These are phyloP conservation scores for Zoysia matrella DNA, from an alignment of 202 grass and related monocot genomes.

Conservation along the genomic window DNA sequence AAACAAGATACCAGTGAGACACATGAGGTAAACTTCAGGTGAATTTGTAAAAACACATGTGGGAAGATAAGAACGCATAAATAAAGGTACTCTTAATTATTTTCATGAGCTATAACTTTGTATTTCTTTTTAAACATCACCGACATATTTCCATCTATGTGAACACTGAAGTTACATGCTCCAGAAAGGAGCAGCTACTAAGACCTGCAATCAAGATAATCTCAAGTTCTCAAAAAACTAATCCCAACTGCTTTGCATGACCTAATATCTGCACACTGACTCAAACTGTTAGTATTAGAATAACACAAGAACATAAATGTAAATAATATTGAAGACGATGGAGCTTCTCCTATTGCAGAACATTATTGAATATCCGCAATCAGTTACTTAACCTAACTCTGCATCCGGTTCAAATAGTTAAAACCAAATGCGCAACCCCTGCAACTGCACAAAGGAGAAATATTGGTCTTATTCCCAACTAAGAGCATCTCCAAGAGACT, in stretches of 20 bases:
- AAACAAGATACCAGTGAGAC: slow-evolving; percentile 14
- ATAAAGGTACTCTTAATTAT: not conserved
- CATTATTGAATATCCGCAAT: not conserved
- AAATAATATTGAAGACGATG: slow-evolving; percentile 21
- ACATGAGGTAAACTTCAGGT: slow-evolving; percentile 5
- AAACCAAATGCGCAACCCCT: slow-evolving; percentile 28
- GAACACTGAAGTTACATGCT: slow-evolving; percentile 24
- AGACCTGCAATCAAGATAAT: slow-evolving; percentile 40
- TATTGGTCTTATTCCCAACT: slow-evolving; percentile 15
- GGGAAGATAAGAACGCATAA: slow-evolving; percentile 9
- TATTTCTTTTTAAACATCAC: slow-evolving; percentile 17
- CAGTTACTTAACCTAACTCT: slow-evolving; percentile 39
- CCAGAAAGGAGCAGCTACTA: slow-evolving; percentile 34
- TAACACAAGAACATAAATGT: slow-evolving; percentile 18
- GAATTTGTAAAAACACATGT: slow-evolving; percentile 10
- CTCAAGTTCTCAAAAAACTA: slow-evolving; percentile 50
- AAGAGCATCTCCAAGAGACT: too few species aligned
- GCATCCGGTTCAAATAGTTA: slow-evolving; percentile 23
- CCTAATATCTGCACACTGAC: slow-evolving; percentile 73
- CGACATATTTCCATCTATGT: slow-evolving; percentile 42
- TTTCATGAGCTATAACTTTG: slow-evolving; percentile 23
- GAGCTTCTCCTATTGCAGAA: slow-evolving; percentile 11
- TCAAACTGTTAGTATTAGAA: slow-evolving; percentile 64
- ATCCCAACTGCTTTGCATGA: slow-evolving; percentile 47
- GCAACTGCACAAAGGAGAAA: slow-evolving; percentile 35